A percentile compares a stretch with the other conserved stretches of the same genome.
phyloP scores from a whole-genome alignment of 2,329 filamentous ascomycete species.

The Cladophialophora yegresii region DNA sequence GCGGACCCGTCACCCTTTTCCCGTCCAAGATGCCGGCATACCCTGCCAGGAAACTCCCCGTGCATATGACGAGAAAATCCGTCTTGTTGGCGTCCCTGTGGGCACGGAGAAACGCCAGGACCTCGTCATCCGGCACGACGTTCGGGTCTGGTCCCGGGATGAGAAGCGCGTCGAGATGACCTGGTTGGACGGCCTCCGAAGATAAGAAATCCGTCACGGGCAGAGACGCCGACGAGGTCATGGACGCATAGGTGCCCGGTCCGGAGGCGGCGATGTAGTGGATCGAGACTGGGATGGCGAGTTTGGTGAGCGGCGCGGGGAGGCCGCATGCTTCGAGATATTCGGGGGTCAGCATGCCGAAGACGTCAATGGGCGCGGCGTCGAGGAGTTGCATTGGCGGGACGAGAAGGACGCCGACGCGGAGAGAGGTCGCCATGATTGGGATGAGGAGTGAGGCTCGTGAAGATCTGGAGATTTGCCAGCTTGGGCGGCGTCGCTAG shows the following conservation, averaged over 20 bases:
- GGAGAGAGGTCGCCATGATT: conserved; percentile 31
- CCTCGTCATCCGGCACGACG: conserved; percentile 37
- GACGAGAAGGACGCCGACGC: conserved; percentile 44
- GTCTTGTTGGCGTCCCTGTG: conserved; percentile 40
- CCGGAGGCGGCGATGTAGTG: conserved; percentile 39
- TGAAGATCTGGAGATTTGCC: not conserved
- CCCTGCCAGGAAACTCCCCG: conserved; percentile 31
- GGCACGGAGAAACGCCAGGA: conserved; percentile 40
- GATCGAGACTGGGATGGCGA: conserved; percentile 33
- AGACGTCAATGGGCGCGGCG: conserved; percentile 44
- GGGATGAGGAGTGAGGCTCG: not conserved
- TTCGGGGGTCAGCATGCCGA: conserved; percentile 42
- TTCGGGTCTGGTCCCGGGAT: conserved; percentile 45
- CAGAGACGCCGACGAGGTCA: conserved; percentile 40
- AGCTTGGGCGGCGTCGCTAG: too few relatives aligned
- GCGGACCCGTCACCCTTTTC: conserved; percentile 31
- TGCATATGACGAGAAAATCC: conserved; percentile 35
- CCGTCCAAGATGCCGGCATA: conserved; percentile 33
- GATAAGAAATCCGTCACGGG: conserved; percentile 38
- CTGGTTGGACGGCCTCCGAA: conserved; percentile 41
- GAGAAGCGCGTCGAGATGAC: conserved; percentile 43
- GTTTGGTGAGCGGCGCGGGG: conserved; percentile 38
- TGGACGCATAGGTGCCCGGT: conserved; percentile 20
- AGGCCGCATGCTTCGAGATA: conserved; percentile 41
- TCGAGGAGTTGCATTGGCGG: conserved; percentile 46